Evolutionary conservation across 2,329 filamentous ascomycete species (phyloP).

Genomic region (Neonectria neomacrospora): DNA sequence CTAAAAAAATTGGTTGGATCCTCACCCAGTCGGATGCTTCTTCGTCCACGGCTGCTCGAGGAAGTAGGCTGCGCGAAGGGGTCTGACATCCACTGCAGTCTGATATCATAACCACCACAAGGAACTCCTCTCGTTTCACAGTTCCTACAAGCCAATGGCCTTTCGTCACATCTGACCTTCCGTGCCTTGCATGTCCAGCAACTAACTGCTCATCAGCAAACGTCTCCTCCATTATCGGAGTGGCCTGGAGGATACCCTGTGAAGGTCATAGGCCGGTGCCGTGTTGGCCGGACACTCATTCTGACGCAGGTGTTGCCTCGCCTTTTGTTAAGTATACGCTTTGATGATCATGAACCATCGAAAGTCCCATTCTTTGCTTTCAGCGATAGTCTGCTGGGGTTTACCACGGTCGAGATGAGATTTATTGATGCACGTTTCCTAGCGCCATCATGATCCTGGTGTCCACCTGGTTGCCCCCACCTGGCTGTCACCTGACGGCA

Average conservation of each 20-base stretch:
- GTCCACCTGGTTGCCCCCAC: not conserved
- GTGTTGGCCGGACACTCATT: not conserved
- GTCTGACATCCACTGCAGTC: slow-evolving; percentile 26
- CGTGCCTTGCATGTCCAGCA: slow-evolving; percentile 34
- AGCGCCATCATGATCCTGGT: not conserved
- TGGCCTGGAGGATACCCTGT: not conserved
- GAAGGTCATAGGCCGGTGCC: not conserved
- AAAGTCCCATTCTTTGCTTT: not conserved
- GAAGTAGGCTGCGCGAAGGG: slow-evolving; percentile 8
- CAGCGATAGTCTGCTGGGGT: not conserved
- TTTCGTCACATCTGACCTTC: slow-evolving; percentile 29
- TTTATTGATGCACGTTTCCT: not conserved
- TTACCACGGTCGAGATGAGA: not conserved
- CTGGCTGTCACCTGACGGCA: not conserved
- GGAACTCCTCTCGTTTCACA: slow-evolving; percentile 25
- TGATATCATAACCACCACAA: slow-evolving; percentile 26
- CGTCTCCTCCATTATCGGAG: not conserved
- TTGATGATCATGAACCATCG: too few relatives aligned
- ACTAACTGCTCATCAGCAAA: slow-evolving; percentile 2
- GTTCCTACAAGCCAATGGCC: slow-evolving; percentile 22
- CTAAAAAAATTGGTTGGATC: too few relatives aligned
- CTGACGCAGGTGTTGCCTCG: too few relatives aligned
- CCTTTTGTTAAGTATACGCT: not conserved
- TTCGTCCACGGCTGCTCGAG: slow-evolving; percentile 16
- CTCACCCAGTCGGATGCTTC: slow-evolving; percentile 23